These are phyloP conservation scores for Fagopyrum esculentum DNA, from an alignment of 148 eudicot genomes.

Conservation along the genomic window DNA sequence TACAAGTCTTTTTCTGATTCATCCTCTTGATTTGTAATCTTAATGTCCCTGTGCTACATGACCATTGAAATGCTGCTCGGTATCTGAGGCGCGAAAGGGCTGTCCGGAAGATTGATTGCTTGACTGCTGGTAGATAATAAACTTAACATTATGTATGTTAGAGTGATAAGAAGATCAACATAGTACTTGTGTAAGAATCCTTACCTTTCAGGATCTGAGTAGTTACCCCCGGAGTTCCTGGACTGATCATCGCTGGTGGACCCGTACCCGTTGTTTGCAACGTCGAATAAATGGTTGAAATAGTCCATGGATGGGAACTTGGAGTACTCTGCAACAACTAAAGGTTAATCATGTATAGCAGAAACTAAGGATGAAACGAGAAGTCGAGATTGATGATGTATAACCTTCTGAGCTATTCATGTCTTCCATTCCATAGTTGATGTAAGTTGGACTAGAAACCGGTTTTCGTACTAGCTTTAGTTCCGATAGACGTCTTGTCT, in stretches of 20 bases:
- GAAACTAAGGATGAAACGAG: background rate
- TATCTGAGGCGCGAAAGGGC: conserved; percentile 36
- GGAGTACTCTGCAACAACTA: conserved; percentile 23
- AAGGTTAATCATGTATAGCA: background rate
- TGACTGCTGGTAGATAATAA: conserved; percentile 24
- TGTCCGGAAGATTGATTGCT: conserved; percentile 57
- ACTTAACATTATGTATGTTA: background rate
- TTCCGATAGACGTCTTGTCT: conserved; percentile 38
- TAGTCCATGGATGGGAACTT: conserved; percentile 20
- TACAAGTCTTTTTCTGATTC: no score
- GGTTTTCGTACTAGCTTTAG: conserved; percentile 33
- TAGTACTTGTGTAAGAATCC: background rate
- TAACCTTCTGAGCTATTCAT: conserved; percentile 34
- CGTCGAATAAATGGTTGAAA: conserved; percentile 28
- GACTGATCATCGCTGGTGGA: conserved; percentile 20
- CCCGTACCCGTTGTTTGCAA: conserved; percentile 17
- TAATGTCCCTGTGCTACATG: conserved; percentile 18
- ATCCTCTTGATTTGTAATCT: no score
- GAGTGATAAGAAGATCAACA: background rate
- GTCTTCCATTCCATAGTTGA: conserved; percentile 34
- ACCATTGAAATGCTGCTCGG: conserved; percentile 38
- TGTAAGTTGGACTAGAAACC: conserved; percentile 23
- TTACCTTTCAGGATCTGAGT: conserved; percentile 49
- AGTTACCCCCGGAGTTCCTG: conserved; percentile 19
- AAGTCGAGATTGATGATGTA: no score